Percentiles rank a stretch among this genome's conserved stretches.
Evolutionary conservation across 2,329 filamentous ascomycete genomes (phyloP).

Genomic region (Colletotrichum trifolii): DNA sequence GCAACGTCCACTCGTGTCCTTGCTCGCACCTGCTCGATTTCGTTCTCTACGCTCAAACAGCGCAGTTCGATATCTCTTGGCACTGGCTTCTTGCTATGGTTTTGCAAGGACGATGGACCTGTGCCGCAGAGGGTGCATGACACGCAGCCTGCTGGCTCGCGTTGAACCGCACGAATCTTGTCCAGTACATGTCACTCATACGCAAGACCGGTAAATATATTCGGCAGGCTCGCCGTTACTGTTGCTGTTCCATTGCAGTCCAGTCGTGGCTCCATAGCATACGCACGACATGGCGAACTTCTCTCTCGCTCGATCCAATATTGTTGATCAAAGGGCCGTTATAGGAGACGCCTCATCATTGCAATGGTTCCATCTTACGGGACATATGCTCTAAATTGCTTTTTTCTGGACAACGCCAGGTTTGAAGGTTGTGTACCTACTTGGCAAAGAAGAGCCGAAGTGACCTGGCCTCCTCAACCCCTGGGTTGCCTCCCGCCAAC

Average conservation of each 20-base stretch:
- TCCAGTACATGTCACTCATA: too few species aligned
- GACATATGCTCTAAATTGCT: not conserved
- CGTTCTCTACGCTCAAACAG: conserved; percentile 1
- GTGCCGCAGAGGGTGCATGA: conserved; percentile 3
- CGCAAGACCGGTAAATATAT: too few species aligned
- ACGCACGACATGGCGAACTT: too few species aligned
- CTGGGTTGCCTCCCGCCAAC: not conserved
- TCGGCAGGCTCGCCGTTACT: too few species aligned
- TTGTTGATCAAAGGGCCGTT: too few species aligned
- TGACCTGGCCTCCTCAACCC: not conserved
- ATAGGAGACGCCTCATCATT: too few species aligned
- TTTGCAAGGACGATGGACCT: conserved; percentile 2
- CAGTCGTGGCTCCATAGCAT: too few species aligned
- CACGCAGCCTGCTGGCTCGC: conserved; percentile 9
- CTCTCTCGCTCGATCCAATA: too few species aligned
- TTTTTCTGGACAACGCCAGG: not conserved
- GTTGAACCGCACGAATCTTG: conserved; percentile 15
- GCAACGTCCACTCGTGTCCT: not conserved
- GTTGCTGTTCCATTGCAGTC: too few species aligned
- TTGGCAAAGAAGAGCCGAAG: not conserved
- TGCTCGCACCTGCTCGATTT: not conserved
- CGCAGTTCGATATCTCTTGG: not conserved
- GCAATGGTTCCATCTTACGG: too few species aligned
- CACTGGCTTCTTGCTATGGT: not conserved
- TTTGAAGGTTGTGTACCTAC: not conserved